phyloP scores from a whole-genome alignment of 2,329 filamentous ascomycete species.

The Lojkania enalia region DNA sequence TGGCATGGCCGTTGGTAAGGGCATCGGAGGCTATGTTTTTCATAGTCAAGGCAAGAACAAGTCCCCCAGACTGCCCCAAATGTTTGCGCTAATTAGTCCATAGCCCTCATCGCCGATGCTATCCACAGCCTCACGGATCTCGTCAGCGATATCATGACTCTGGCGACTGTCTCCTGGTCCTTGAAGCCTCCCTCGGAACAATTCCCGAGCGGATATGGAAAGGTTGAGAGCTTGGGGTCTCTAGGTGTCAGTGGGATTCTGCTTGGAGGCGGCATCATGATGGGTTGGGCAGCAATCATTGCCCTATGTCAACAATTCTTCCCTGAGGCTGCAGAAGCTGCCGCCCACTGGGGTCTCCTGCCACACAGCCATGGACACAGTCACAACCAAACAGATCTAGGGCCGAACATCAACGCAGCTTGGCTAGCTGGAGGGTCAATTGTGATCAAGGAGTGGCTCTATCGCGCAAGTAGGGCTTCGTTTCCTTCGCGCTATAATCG shows the following conservation, averaged over 20 bases:
- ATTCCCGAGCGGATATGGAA: slow-evolving; percentile 92
- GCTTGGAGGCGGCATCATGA: slow-evolving; percentile 85
- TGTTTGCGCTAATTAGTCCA: too few relatives aligned
- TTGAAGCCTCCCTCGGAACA: slow-evolving; percentile 78
- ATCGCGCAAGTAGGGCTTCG: slow-evolving; percentile 76
- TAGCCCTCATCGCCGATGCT: slow-evolving; percentile 84
- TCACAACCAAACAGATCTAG: slow-evolving; percentile 61
- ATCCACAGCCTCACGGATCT: slow-evolving; percentile 96
- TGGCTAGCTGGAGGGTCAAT: slow-evolving; percentile 94
- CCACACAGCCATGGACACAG: slow-evolving; percentile 65
- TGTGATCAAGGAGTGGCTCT: slow-evolving; percentile 93
- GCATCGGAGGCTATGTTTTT: slow-evolving; percentile 88
- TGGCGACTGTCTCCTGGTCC: slow-evolving; percentile 93
- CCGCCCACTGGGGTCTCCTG: slow-evolving; percentile 49
- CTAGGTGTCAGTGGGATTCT: slow-evolving; percentile 91
- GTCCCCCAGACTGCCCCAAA: slow-evolving; percentile 25
- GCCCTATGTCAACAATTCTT: slow-evolving; percentile 58
- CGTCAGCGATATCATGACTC: slow-evolving; percentile 89
- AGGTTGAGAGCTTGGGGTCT: slow-evolving; percentile 94
- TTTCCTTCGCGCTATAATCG: neutral
- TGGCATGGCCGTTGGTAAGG: slow-evolving; percentile 92
- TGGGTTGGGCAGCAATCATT: slow-evolving; percentile 71
- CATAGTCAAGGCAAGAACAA: slow-evolving; percentile 70
- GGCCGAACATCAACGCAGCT: slow-evolving; percentile 88
- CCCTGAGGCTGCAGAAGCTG: slow-evolving; percentile 49